Evolutionary conservation across 768 basidiomycete genomes (phyloP).

Genomic region (Naganishia vishniacii): DNA sequence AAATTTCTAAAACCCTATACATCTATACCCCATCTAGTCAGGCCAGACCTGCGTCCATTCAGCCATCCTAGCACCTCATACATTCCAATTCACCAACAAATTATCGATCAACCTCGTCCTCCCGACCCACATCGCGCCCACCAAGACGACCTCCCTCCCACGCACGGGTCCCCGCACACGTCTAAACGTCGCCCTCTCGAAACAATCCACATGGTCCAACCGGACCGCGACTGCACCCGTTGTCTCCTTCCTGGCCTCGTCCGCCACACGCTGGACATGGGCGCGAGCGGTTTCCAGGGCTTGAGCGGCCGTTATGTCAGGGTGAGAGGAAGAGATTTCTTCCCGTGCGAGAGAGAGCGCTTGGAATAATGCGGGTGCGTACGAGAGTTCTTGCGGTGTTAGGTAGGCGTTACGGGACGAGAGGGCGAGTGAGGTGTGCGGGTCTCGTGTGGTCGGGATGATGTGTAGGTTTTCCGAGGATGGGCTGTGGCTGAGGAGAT

Average conservation of each 20-base stretch:
- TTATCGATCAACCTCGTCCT: slow-evolving; percentile 91
- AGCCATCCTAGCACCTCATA: background rate
- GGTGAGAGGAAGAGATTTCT: slow-evolving; percentile 26
- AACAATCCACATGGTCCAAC: slow-evolving; percentile 84
- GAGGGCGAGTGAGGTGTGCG: slow-evolving; percentile 68
- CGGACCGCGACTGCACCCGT: slow-evolving; percentile 62
- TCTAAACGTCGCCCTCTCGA: slow-evolving; percentile 71
- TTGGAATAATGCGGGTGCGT: slow-evolving; percentile 64
- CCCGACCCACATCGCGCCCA: slow-evolving; percentile 80
- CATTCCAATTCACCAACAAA: slow-evolving; percentile 60
- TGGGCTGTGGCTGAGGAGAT: slow-evolving; percentile 77
- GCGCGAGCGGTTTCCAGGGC: slow-evolving; percentile 36
- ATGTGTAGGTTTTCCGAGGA: slow-evolving; percentile 69
- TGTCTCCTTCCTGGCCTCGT: slow-evolving; percentile 33
- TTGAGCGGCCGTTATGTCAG: slow-evolving; percentile 25
- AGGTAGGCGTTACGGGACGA: slow-evolving; percentile 89
- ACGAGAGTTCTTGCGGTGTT: slow-evolving; percentile 56
- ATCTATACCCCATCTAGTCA: too few relatives aligned
- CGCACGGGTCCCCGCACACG: slow-evolving; percentile 43
- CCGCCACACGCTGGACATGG: slow-evolving; percentile 24
- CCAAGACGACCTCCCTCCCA: slow-evolving; percentile 61
- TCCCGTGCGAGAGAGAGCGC: slow-evolving; percentile 61
- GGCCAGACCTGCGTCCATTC: too few relatives aligned
- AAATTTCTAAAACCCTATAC: too few relatives aligned
- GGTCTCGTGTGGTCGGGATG: slow-evolving; percentile 68